Conservation (phyloP, 306 rosid genomes). For the Sindora glabra region DNA sequence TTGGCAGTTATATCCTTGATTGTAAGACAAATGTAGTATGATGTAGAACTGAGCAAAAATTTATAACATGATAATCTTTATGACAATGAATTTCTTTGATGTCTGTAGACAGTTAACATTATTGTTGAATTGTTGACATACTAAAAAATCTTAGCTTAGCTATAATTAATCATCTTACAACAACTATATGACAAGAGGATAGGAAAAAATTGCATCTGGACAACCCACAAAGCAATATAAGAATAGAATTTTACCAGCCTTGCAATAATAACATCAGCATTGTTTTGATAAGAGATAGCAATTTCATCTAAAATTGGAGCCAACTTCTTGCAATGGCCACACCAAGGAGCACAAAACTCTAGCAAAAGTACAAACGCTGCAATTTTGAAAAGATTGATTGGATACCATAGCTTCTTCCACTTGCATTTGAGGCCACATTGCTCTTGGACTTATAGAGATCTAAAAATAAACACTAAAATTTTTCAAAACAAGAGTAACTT, state of each 20-base stretch:
- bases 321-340: constrained; percentile 42
- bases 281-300: constrained; percentile 30
- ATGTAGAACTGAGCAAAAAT: no score
- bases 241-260: constrained; percentile 30
- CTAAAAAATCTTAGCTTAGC: no score
- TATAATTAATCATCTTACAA: not conserved
- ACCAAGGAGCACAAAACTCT: constrained; percentile 59
- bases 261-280: constrained; percentile 33
- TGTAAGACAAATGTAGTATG: not conserved
- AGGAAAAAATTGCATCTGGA: not conserved
- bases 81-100: not conserved
- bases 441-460: no score
- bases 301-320: constrained; percentile 50
- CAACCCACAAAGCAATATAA: not conserved
- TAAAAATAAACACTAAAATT: no score
- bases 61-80: no score
- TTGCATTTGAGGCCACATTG: no score
- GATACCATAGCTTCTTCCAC: no score
- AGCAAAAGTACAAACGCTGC: no score
- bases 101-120: no score
- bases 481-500: no score
- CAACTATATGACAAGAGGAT: not conserved
- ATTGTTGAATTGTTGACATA: no score
- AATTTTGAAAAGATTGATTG: no score
- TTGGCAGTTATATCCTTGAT: constrained; percentile 41